Evolutionary conservation across 75 land plant species (phyloP).

Genomic region (Cunninghamia lanceolata): DNA sequence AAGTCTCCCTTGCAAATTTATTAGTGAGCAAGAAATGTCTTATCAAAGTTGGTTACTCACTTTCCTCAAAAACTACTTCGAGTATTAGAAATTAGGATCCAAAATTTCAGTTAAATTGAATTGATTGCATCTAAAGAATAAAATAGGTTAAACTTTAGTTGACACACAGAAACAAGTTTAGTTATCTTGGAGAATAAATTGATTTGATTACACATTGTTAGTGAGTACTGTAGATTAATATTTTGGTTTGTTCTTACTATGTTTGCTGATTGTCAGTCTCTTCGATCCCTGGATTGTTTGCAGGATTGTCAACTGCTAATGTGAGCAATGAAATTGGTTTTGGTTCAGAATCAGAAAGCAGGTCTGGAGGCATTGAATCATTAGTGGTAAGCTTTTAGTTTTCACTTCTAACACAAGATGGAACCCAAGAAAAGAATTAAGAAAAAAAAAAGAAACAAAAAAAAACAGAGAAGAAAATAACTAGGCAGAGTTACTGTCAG

Average conservation of each 20-base stretch:
- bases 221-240: neutral
- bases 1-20: too few species aligned
- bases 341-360: slow-evolving; percentile 17
- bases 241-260: neutral
- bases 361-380: slow-evolving; percentile 7
- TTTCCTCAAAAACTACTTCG: neutral
- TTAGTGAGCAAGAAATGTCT: too few species aligned
- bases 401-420: neutral
- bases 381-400: slow-evolving; percentile 2
- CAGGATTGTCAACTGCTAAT: slow-evolving; percentile 40
- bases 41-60: neutral
- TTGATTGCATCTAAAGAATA: neutral
- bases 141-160: neutral
- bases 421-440: neutral
- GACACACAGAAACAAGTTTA: neutral
- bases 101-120: neutral
- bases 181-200: neutral
- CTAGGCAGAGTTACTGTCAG: neutral
- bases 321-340: slow-evolving; percentile 34
- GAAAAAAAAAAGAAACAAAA: neutral
- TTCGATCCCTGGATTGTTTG: neutral
- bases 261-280: neutral
- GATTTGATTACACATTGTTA: neutral
- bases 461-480: neutral
- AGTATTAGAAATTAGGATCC: neutral